Evolutionary conservation across 1,139 yeast genomes (phyloP).

Genomic region (Geotrichum aggregatum): DNA sequence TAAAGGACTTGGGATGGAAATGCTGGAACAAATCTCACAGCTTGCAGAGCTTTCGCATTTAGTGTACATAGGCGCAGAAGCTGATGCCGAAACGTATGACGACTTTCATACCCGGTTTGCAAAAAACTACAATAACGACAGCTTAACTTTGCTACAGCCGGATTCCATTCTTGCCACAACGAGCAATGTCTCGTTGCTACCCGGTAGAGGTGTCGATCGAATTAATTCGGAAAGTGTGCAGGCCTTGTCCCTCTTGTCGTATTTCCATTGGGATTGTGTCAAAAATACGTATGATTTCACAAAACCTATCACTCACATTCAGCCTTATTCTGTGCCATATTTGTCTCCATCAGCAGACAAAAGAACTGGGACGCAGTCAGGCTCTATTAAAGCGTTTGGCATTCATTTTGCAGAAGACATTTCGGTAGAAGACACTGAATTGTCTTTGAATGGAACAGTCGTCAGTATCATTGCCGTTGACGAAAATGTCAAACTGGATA

Average conservation of each 20-base stretch:
- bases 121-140: slow-evolving; percentile 1
- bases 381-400: slow-evolving; percentile 28
- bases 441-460: slow-evolving; percentile 34
- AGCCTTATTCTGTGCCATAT: slow-evolving; percentile 31
- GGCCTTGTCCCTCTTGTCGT: slow-evolving; percentile 35
- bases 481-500: slow-evolving; percentile 6
- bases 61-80: slow-evolving; percentile 44
- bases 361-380: background rate
- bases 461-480: slow-evolving; percentile 31
- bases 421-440: slow-evolving; percentile 26
- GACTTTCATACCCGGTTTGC: slow-evolving; percentile 20
- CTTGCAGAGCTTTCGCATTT: slow-evolving; percentile 54
- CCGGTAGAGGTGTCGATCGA: slow-evolving; percentile 16
- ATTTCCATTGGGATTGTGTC: slow-evolving; percentile 31
- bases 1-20: slow-evolving; percentile 76
- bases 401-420: slow-evolving; percentile 35
- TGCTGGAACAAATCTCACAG: slow-evolving; percentile 50
- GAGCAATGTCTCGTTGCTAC: background rate
- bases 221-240: slow-evolving; percentile 35
- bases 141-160: slow-evolving; percentile 4
- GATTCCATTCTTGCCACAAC: slow-evolving; percentile 3
- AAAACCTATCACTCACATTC: slow-evolving; percentile 32
- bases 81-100: slow-evolving; percentile 24
- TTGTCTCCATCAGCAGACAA: background rate
- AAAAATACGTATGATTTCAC: slow-evolving; percentile 16